phyloP scores from a whole-genome alignment of 495 filamentous ascomycete genomes.

The Xylaria intraflava region DNA sequence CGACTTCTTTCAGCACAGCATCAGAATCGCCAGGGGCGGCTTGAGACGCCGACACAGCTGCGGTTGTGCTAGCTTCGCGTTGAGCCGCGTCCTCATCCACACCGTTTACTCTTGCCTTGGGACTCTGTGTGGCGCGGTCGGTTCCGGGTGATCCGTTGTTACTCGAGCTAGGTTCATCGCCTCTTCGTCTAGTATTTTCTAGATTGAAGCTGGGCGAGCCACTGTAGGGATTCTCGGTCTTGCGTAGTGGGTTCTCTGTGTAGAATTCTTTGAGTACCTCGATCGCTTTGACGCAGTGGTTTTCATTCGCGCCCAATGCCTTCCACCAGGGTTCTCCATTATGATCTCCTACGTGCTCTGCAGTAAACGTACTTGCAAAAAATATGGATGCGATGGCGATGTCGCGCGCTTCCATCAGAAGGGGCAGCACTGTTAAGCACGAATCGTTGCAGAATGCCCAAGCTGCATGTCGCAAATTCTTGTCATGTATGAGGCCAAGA shows the following conservation, averaged over 20 bases:
- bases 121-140: constrained; percentile 34
- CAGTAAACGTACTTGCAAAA: constrained; percentile 65
- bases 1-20: constrained; percentile 38
- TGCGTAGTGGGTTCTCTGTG: constrained; percentile 55
- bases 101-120: constrained; percentile 27
- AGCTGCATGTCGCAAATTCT: constrained; percentile 68
- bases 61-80: constrained; percentile 21
- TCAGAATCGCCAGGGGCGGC: constrained; percentile 37
- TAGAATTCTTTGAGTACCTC: constrained; percentile 69
- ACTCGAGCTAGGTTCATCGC: constrained; percentile 32
- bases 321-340: constrained; percentile 84
- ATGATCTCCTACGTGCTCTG: constrained; percentile 67
- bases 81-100: constrained; percentile 27
- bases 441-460: constrained; percentile 93
- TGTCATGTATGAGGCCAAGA: constrained; percentile 64
- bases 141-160: constrained; percentile 31
- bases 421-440: constrained; percentile 71
- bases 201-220: constrained; percentile 40
- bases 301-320: constrained; percentile 55
- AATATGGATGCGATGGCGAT: constrained; percentile 84
- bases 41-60: constrained; percentile 29
- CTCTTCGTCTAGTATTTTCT: constrained; percentile 40
- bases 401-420: constrained; percentile 69
- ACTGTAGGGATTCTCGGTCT: constrained; percentile 34
- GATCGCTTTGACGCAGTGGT: constrained; percentile 58